Conservation (phyloP, 192 early-diverging fungal genomes). For the Paraglomus occultum region DNA sequence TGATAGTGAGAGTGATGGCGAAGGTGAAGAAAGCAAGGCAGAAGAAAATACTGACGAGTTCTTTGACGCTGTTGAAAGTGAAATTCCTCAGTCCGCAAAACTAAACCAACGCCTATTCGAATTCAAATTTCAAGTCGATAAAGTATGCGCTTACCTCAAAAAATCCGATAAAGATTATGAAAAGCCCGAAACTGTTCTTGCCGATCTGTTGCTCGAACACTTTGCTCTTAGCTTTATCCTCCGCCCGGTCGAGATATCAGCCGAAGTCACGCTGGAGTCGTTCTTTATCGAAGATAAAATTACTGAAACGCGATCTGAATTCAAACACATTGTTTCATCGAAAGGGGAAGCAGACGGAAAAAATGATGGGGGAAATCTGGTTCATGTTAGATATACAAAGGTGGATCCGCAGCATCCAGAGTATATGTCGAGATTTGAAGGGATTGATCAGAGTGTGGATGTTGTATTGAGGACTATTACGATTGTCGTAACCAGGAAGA, state of each 20-base stretch:
- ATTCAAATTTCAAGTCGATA: constrained; percentile 66
- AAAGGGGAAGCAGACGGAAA: constrained; percentile 39
- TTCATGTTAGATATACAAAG: constrained; percentile 69
- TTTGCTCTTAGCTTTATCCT: constrained; percentile 69
- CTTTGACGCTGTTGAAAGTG: constrained; percentile 54
- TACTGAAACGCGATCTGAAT: constrained; percentile 44
- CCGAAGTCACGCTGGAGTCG: constrained; percentile 74
- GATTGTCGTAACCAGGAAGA: constrained; percentile 80
- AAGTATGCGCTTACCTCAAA: constrained; percentile 64
- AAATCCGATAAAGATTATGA: constrained; percentile 49
- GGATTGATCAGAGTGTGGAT: constrained; percentile 78
- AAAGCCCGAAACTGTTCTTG: constrained; percentile 51
- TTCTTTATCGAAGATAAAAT: constrained; percentile 74
- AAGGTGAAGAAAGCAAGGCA: constrained; percentile 39
- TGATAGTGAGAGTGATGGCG: constrained; percentile 36
- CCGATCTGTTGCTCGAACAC: constrained; percentile 66
- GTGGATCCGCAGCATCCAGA: constrained; percentile 72
- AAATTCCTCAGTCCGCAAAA: constrained; percentile 27
- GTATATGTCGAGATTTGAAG: constrained; percentile 69
- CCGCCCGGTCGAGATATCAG: constrained; percentile 71
- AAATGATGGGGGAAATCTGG: constrained; percentile 58
- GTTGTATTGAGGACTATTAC: constrained; percentile 76
- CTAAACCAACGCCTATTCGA: constrained; percentile 49
- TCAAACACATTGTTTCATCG: constrained; percentile 61
- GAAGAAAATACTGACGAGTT: constrained; percentile 40